A percentile compares a stretch with the other conserved stretches of the same genome.
phyloP scores from a whole-genome alignment of 768 basidiomycete genomes.

The Leucogyrophana mollusca region DNA sequence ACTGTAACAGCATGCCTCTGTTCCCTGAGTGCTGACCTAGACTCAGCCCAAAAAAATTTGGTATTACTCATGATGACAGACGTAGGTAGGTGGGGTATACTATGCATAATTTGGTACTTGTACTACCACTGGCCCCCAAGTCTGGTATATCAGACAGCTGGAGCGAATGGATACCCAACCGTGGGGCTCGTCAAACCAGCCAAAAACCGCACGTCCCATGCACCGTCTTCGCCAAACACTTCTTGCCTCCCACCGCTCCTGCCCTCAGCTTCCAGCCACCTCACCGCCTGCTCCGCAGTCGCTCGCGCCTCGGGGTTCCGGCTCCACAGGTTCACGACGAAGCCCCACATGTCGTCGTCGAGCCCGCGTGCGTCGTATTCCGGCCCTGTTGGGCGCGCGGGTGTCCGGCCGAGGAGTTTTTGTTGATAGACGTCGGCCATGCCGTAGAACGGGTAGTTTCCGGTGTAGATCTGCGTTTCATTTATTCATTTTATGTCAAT shows the following conservation, averaged over 20 bases:
- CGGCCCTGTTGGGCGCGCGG: background rate
- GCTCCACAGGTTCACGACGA: background rate
- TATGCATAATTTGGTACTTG: no score
- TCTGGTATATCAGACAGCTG: no score
- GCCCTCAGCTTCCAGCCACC: background rate
- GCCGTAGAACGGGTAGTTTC: background rate
- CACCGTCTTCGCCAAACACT: background rate
- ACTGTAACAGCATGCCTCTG: no score
- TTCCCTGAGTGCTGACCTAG: no score
- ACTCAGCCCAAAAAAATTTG: no score
- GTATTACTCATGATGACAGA: no score
- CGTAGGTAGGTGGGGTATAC: no score
- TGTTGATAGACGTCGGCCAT: background rate
- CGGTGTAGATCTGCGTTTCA: constrained; percentile 5
- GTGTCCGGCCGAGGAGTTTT: background rate
- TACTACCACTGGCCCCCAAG: no score
- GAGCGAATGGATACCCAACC: no score
- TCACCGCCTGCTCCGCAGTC: background rate
- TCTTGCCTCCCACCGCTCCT: background rate
- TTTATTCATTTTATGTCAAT: background rate
- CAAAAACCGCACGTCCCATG: constrained; percentile 1
- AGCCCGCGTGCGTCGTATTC: background rate
- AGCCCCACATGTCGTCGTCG: constrained; percentile 6
- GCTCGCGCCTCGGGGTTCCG: background rate
- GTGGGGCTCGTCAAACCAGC: background rate